Evolutionary conservation across 805 yeast genomes (phyloP), one percentile per base, ranked within the genome.

Genomic region (Teunomyces atbi): DNA sequence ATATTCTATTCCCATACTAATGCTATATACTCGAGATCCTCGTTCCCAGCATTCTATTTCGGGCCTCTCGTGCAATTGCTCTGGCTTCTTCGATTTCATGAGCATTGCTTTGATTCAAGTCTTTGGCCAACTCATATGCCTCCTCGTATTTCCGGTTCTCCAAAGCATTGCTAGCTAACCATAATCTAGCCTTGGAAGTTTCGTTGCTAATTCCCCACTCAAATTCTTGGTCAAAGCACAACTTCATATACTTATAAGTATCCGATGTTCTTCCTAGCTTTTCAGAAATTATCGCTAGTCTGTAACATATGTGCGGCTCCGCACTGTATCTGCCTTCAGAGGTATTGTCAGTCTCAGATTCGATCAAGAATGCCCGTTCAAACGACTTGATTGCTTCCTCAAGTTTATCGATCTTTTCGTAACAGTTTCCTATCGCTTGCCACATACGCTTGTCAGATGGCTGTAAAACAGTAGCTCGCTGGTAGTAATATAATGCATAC

Each of bases 391-490:
- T 77, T 0, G 97, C 83, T 52, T 91, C 96, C 11, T 74, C 76
- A 20, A 69, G 66, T 49, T 88, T 84, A 19, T 80, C 81, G 30
- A 90, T 75, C 58, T 87, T 87, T 54, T 88, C 94, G 64, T 83
- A 91, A 64, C 97, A 89, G 56, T 84, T 83, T 0, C 91, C 98
- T 36, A 92, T 75, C 0, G 98, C 97, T 54, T 84, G 88, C 99
- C 99, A 94, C 89, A 92, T 90, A 54, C 99, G 73, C 57, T 86
- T 84, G 60, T 94, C 99, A 38, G 82, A 66, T 1, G 97, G 97
- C 57, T 87, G 90, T 53, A 94, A 71, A 10, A 90, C 79, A 44
- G 96, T 85, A 0, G 98, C 96, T 42, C 85, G 76, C 66, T 94
- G 97, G 62, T 89, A 94, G 63, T 94, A 94, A 64, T 89, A 92